A percentile compares a stretch with the other conserved stretches of the same genome.
These are phyloP conservation scores for Clarireedia monteithiana DNA, from an alignment of 2,329 filamentous ascomycete species.

Conservation along the genomic window DNA sequence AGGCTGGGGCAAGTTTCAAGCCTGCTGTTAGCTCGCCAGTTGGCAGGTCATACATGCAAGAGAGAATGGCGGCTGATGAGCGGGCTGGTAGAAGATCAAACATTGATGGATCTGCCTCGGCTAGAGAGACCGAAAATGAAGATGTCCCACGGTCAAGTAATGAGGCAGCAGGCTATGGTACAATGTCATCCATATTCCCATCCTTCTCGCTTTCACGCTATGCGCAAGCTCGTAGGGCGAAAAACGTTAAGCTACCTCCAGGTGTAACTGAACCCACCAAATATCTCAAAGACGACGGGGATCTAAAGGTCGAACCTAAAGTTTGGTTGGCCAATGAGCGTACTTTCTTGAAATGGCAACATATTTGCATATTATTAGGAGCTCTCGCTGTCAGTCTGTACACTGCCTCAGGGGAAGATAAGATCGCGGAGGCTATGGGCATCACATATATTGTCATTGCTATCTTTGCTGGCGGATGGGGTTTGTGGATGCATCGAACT, in stretches of 20 bases:
- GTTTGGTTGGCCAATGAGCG: constrained; percentile 98
- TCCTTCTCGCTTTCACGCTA: constrained; percentile 78
- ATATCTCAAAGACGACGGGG: constrained; percentile 93
- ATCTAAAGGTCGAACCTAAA: constrained; percentile 90
- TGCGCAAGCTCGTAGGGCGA: constrained; percentile 47
- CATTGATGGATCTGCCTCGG: constrained; percentile 21
- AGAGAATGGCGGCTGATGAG: constrained; percentile 43
- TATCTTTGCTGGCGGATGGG: constrained; percentile 78
- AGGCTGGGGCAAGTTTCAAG: constrained; percentile 42
- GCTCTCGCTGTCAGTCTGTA: constrained; percentile 78
- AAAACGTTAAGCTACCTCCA: constrained; percentile 58
- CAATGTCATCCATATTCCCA: constrained; percentile 68
- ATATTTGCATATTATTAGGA: constrained; percentile 82
- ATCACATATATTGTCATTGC: constrained; percentile 77
- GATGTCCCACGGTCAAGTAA: constrained; percentile 30
- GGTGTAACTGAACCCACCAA: constrained; percentile 78
- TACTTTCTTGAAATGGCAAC: constrained; percentile 98
- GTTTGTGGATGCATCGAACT: constrained; percentile 72
- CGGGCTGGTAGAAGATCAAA: constrained; percentile 21
- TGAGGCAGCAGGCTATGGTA: constrained; percentile 40
- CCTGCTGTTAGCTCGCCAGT: constrained; percentile 58
- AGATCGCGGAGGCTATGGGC: constrained; percentile 71
- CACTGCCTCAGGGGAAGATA: constrained; percentile 76
- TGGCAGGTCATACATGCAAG: constrained; percentile 55
- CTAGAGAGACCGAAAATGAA: constrained; percentile 23